These are phyloP conservation scores for Brassica napus DNA, from an alignment of 345 rosid species.

Conservation along the genomic window DNA sequence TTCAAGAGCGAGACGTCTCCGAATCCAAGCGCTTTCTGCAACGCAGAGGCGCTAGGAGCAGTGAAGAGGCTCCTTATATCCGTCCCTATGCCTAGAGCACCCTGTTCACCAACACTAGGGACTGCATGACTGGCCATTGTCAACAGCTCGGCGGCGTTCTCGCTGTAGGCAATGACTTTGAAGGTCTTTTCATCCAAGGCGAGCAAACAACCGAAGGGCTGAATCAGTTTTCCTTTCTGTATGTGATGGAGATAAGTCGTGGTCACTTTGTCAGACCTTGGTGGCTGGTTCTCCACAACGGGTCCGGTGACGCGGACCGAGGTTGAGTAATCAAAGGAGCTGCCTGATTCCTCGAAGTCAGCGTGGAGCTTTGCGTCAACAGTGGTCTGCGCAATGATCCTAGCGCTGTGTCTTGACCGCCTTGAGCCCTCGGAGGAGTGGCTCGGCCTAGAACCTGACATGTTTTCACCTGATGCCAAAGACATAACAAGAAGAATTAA, in stretches of 20 bases:
- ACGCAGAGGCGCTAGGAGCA: constrained; percentile 83
- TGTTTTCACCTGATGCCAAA: constrained; percentile 39
- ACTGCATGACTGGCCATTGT: constrained; percentile 91
- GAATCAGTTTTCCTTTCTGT: constrained; percentile 93
- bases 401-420: constrained; percentile 76
- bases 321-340: constrained; percentile 84
- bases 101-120: constrained; percentile 88
- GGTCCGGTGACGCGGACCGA: constrained; percentile 63
- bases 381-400: constrained; percentile 88
- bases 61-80: constrained; percentile 78
- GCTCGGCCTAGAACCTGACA: constrained; percentile 84
- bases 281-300: constrained; percentile 55
- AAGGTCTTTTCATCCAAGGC: constrained; percentile 88
- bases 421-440: constrained; percentile 69
- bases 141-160: constrained; percentile 88
- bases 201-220: constrained; percentile 94
- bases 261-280: constrained; percentile 80
- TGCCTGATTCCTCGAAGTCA: constrained; percentile 85
- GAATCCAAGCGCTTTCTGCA: constrained; percentile 84
- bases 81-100: constrained; percentile 72
- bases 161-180: constrained; percentile 86
- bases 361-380: constrained; percentile 93
- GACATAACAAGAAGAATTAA: constrained; percentile 13
- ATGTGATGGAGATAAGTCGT: constrained; percentile 91
- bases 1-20: constrained; percentile 89